Base-by-base conservation (phyloP, 495 filamentous ascomycete species). In the Trypethelium eluteriae region DNA sequence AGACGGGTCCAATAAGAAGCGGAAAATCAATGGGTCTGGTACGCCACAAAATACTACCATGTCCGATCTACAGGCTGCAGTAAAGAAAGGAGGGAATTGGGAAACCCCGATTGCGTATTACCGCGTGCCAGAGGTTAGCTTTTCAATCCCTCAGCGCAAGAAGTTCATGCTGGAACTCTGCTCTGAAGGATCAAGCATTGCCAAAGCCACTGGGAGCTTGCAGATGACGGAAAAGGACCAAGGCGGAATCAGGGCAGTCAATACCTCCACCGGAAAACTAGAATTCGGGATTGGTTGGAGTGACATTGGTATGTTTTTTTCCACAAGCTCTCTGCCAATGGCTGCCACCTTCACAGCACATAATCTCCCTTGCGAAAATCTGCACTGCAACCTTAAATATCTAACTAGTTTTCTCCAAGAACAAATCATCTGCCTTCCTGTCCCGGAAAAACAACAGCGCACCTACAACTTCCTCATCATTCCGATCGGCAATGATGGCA, bases 391-490 rank as follows among this genome's bases (percentile, higher is more conserved):
- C 32, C 6, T 18, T 2, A 35, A 3, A 18, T 35, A 6, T 35
- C 36, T 74, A 18, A 53, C 18, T 9, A 10, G 53, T 9, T 1
- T n/a, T 34, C 11, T 35, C 36, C 53, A 59, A 91, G 91, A 89
- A 68, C 88, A 93, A 66, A 70, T 75, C 35, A 73, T 79, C 68
- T 78, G 76, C 75, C 86, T 98, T 47, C 92, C 93, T 2, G 89
- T 96, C 0, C 94, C 94, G 1, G 94, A 98, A 67, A 97, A 97
- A 74, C 81, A 88, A 12, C 88, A 91, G 71, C 86, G 88, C 62
- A 92, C 96, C 74, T 86, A 88, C 79, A 96, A 94, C 73, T 96
- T 96, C 74, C 83, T 93, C 72, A 78, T 98, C 67, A 86, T 98
- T 66, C 91, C 93, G 3, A 77, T 79, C 53, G 80, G 77, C 10